Percentiles rank a stretch among this genome's conserved stretches.
These are phyloP conservation scores for Tolypocladium capitatum DNA, from an alignment of 2,329 filamentous ascomycete species.

Conservation along the genomic window DNA sequence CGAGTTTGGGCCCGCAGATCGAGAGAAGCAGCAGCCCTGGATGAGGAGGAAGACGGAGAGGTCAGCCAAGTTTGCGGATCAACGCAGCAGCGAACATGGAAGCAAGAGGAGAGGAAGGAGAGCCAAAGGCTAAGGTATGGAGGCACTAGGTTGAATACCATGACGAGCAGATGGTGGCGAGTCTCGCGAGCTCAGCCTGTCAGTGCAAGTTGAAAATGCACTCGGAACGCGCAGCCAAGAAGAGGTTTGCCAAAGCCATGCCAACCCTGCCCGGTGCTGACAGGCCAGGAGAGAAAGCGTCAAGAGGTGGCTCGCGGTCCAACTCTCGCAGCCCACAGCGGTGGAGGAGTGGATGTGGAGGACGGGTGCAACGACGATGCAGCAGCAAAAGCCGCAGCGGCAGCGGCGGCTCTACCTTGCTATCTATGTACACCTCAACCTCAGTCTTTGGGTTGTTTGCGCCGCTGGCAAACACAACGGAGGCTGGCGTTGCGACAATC, in stretches of 20 bases:
- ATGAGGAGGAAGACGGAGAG: background rate
- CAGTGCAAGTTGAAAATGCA: background rate
- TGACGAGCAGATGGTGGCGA: background rate
- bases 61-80: background rate
- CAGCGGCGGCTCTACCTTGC: background rate
- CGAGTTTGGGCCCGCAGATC: slow-evolving; percentile 36
- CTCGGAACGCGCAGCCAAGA: background rate
- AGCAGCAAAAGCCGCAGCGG: background rate
- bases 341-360: background rate
- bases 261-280: slow-evolving; percentile 2
- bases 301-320: background rate
- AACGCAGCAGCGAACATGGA: background rate
- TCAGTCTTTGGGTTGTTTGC: background rate
- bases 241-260: slow-evolving; percentile 6
- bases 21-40: slow-evolving; percentile 48
- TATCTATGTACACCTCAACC: background rate
- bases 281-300: background rate
- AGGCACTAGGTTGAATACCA: background rate
- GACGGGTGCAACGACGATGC: background rate
- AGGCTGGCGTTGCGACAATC: background rate
- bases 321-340: background rate
- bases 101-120: background rate
- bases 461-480: background rate
- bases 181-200: background rate
- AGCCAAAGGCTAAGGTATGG: background rate